Base-by-base conservation (phyloP, 257 asterid genomes). In the Nicotiana paniculata region DNA sequence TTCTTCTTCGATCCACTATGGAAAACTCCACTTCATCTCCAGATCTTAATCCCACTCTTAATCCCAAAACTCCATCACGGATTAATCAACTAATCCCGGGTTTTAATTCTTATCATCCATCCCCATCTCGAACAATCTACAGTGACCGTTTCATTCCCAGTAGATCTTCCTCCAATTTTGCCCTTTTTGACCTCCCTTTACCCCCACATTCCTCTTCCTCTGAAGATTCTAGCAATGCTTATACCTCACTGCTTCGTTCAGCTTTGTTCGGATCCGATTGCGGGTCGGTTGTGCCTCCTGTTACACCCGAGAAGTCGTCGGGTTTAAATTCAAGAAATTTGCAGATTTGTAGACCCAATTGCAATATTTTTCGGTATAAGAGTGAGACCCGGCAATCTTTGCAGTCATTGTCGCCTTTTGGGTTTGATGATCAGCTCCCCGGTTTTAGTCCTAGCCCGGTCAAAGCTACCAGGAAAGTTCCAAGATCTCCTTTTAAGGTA, bases 81-180 rank as follows among this genome's bases (percentile, higher is more conserved):
- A 80, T 82, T 9, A 74, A 74, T 26, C 83, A 76, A 62, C 39
- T 81, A 7, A 68, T 80, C 9, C 81, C 86, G 4, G 59, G 46
- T 6, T 54, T 82, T 11, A 86, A 84, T 64, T 75, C 91, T 64
- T 89, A 91, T 83, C 93, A 84, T 21, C 95, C 95, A 6, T 90
- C 97, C 8, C 86, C 93, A 1, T 91, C 97, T 16, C 87, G 97
- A 35, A 90, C 97, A 33, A 93, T 95, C 83, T 92, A 90, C 90
- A 84, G 97, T 80, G 99, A 95, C 84, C 97, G 99, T 2, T 95
- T 93, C 82, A 95, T 95, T 68, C 99, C 98, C 9, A 87, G 97
- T 80, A 90, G 99, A 51, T 87, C 97, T 8, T 91, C 97, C 3
- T 95, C 98, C 80, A 92, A 95, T 85, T 95, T 93, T n/a, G 92